These are phyloP conservation scores for Angomonas desouzai DNA, from an alignment of 208 protist species.

Conservation along the genomic window DNA sequence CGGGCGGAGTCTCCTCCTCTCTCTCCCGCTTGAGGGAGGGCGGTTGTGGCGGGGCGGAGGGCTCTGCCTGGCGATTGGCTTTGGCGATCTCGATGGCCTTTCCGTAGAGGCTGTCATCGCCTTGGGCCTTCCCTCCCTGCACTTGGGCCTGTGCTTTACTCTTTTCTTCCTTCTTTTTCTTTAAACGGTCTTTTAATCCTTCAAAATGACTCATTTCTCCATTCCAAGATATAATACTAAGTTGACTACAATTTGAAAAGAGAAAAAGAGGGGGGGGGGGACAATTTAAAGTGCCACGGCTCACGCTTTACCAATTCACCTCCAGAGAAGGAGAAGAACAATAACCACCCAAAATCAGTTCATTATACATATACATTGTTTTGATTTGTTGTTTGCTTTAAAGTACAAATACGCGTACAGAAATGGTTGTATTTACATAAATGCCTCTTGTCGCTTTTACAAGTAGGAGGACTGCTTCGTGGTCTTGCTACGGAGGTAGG, in stretches of 20 bases:
- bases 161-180: constrained; percentile 23
- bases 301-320: no score
- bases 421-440: not conserved
- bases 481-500: not conserved
- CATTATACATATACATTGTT: no score
- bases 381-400: not conserved
- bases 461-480: not conserved
- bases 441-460: not conserved
- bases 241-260: no score
- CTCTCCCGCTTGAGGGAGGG: not conserved
- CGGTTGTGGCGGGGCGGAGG: not conserved
- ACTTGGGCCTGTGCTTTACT: no score
- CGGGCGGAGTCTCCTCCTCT: no score
- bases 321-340: no score
- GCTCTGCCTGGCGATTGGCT: not conserved
- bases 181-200: constrained; percentile 25
- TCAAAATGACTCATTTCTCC: constrained; percentile 24
- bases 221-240: no score
- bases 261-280: no score
- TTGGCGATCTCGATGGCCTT: not conserved
- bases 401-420: not conserved
- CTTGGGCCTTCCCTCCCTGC: not conserved
- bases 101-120: not conserved
- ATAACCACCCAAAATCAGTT: no score
- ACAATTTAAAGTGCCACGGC: no score